These are phyloP conservation scores for Daldinia bambusicola DNA, from an alignment of 495 filamentous ascomycete species.

Conservation along the genomic window DNA sequence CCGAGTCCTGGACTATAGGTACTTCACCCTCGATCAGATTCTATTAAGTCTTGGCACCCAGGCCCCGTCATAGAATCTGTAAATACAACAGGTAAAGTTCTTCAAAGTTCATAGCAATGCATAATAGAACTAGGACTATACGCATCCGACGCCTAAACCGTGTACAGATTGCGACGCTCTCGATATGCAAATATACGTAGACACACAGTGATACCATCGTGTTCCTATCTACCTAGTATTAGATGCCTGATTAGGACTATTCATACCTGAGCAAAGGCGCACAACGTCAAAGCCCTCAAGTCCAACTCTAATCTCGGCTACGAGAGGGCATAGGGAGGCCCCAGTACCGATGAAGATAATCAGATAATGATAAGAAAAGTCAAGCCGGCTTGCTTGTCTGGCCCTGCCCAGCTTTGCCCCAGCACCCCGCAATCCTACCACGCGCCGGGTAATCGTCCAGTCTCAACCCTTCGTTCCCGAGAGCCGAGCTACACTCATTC, in stretches of 20 bases:
- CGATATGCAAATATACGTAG: not conserved
- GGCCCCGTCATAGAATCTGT: not conserved
- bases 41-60: not conserved
- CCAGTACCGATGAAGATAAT: conserved; percentile 33
- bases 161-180: not conserved
- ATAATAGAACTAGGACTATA: not conserved
- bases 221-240: not conserved
- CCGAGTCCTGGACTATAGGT: not conserved
- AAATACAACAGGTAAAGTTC: not conserved
- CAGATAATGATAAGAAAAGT: conserved; percentile 29
- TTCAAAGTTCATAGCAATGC: not conserved
- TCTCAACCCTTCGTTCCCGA: conserved; percentile 31
- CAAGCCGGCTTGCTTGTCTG: conserved; percentile 26
- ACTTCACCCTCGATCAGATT: not conserved
- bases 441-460: conserved; percentile 23
- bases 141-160: not conserved
- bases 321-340: conserved; percentile 23
- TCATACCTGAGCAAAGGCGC: not conserved
- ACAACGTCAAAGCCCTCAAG: conserved; percentile 9
- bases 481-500: conserved; percentile 34
- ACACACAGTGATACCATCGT: not conserved
- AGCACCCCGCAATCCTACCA: conserved; percentile 36
- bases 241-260: not conserved
- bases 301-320: conserved; percentile 15
- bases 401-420: conserved; percentile 21